phyloP scores from a whole-genome alignment of 192 early-diverging fungal genomes.

The Phycomyces nitens region DNA sequence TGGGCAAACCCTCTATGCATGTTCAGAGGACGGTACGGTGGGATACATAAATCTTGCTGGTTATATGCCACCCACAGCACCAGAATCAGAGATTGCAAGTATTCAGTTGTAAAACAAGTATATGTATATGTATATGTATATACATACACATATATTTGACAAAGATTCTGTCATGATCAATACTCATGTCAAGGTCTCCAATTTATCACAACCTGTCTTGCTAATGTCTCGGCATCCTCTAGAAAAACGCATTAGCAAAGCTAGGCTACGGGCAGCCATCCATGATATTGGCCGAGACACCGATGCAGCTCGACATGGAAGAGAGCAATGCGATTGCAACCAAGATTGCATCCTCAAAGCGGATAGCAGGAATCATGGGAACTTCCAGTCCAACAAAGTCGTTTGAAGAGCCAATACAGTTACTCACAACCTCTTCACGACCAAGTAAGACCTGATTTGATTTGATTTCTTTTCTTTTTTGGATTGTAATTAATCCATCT shows the following conservation, averaged over 20 bases:
- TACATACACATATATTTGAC: too few species aligned
- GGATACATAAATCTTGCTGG: constrained; percentile 68
- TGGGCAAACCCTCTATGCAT: constrained; percentile 72
- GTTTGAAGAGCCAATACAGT: neutral
- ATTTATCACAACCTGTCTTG: neutral
- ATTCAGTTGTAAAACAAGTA: too few species aligned
- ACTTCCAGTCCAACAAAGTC: constrained; percentile 3
- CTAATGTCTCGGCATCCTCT: neutral
- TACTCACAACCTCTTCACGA: too few species aligned
- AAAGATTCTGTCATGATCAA: too few species aligned
- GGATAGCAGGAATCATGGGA: constrained; percentile 34
- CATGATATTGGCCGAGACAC: constrained; percentile 54
- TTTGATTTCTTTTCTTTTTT: too few species aligned
- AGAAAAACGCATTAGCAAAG: constrained; percentile 44
- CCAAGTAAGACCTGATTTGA: too few species aligned
- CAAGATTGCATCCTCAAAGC: constrained; percentile 16
- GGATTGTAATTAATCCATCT: too few species aligned
- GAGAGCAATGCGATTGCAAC: constrained; percentile 37
- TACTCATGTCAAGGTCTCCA: too few species aligned
- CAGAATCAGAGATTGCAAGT: constrained; percentile 63
- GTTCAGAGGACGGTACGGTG: constrained; percentile 89
- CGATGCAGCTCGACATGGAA: constrained; percentile 64
- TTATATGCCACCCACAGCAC: constrained; percentile 65
- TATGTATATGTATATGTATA: too few species aligned
- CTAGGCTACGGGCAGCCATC: constrained; percentile 45